Evolutionary conservation across 139 green algal species (phyloP).

Genomic region (Bryopsis sp.): DNA sequence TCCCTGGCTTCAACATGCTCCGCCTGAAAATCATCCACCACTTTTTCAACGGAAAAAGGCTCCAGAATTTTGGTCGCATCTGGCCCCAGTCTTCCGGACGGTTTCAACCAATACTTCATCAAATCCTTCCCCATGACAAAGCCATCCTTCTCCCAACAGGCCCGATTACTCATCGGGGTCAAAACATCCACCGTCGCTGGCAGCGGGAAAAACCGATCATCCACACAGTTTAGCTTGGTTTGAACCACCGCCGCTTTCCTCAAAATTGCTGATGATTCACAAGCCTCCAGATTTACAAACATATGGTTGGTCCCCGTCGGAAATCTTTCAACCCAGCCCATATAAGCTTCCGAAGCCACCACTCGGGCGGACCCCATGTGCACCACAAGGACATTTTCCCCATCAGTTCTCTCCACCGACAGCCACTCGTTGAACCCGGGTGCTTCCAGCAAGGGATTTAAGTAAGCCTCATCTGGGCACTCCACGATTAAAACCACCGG

Average conservation of each 20-base stretch:
- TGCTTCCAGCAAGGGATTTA: neutral
- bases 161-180: no score
- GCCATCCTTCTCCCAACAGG: neutral
- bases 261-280: conserved; percentile 4
- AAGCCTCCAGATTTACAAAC: neutral
- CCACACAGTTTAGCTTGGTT: conserved; percentile 3
- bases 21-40: neutral
- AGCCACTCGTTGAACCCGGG: neutral
- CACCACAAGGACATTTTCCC: neutral
- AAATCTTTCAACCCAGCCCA: conserved; percentile 5
- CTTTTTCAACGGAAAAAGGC: neutral
- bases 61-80: conserved; percentile 6
- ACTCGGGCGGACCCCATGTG: neutral
- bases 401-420: neutral
- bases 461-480: conserved; percentile 41
- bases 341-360: neutral
- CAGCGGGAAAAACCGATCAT: conserved; percentile 4
- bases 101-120: conserved; percentile 4
- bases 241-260: neutral
- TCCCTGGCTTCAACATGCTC: neutral
- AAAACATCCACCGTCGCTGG: neutral
- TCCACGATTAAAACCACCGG: conserved; percentile 78
- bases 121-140: conserved; percentile 1
- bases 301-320: neutral
- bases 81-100: neutral